Base-by-base conservation (phyloP, 2,329 filamentous ascomycete species). In the Pestalotiopsis sp. region DNA sequence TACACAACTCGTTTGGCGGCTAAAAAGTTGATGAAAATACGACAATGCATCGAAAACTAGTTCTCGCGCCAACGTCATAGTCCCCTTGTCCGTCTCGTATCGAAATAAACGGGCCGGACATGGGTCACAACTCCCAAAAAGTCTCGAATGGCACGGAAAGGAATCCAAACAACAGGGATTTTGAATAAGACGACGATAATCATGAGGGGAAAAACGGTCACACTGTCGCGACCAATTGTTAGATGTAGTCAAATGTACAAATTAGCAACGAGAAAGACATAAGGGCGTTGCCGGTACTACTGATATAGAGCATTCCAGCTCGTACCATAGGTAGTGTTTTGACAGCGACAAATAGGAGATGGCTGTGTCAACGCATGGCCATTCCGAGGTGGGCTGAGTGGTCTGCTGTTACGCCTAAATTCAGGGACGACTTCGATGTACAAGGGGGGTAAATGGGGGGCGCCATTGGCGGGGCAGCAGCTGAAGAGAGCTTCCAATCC, bases 401-500 rank as follows among this genome's bases (percentile, higher is more conserved):
- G 65, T 59, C 31, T n/a, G 5, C 41, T 49, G 41, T 20, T n/a
- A 52, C 45, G 45, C 14, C 45, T n/a, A 66, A 49, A 60, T 45
- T 59, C 65, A 66, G 52, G 65, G 45, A 23, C 27, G 38, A 57
- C 23, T 38, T 36, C 31, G 31, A 38, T 17, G 64, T 45, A n/a
- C 27, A 45, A 23, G 13, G 27, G 27, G 49, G 65, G 58, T 14
- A 20, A 23, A 58, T 31, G 63, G 25, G 25, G 25, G 65, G 56
- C 65, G n/a, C 49, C 57, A 56, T 56, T 63, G 40, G 66, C 58
- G 58, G 66, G 66, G 66, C 58, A 62, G 45, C n/a, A 67, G 58
- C 56, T 67, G 66, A 67, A 36, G 66, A 25, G 31, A 62, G 66
- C 66, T 67, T 57, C 57, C 58, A n/a, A 17, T 20, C 12, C 40